Percentiles rank a stretch among this genome's conserved stretches.
Conservation (phyloP, 805 yeast species). For the Pichia insulana region DNA sequence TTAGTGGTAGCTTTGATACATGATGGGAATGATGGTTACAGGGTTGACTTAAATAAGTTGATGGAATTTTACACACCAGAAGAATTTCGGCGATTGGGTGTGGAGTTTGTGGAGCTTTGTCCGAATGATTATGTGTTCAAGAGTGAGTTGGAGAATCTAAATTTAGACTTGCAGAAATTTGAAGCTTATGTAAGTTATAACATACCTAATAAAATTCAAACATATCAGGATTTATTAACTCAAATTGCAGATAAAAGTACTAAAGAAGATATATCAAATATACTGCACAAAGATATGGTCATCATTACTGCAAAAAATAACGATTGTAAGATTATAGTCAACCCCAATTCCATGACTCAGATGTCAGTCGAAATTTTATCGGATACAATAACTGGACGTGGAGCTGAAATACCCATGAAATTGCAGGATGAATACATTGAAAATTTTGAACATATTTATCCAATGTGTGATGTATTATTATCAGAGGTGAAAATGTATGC, state of each 20-base stretch:
- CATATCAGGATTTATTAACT: slow-evolving; percentile 27
- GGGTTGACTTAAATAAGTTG: slow-evolving; percentile 2
- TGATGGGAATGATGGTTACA: neutral
- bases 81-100: slow-evolving; percentile 23
- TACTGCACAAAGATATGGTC: slow-evolving; percentile 41
- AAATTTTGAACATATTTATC: slow-evolving; percentile 42
- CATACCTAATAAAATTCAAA: slow-evolving; percentile 12
- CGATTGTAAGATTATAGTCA: slow-evolving; percentile 47
- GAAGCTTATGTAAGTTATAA: slow-evolving; percentile 8
- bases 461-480: slow-evolving; percentile 65
- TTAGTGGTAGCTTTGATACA: slow-evolving; percentile 32
- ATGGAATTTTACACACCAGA: slow-evolving; percentile 13
- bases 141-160: slow-evolving; percentile 25
- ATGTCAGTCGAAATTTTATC: slow-evolving; percentile 75
- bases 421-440: slow-evolving; percentile 20
- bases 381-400: slow-evolving; percentile 80
- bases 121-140: slow-evolving; percentile 33
- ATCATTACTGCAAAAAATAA: slow-evolving; percentile 36
- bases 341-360: slow-evolving; percentile 76
- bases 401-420: slow-evolving; percentile 45
- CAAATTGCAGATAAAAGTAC: slow-evolving; percentile 49
- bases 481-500: slow-evolving; percentile 58
- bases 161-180: slow-evolving; percentile 26
- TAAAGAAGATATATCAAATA: slow-evolving; percentile 48
- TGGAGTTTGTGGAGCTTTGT: slow-evolving; percentile 33